Evolutionary conservation across 768 basidiomycete genomes (phyloP).

Genomic region (Hericium rajendrae): DNA sequence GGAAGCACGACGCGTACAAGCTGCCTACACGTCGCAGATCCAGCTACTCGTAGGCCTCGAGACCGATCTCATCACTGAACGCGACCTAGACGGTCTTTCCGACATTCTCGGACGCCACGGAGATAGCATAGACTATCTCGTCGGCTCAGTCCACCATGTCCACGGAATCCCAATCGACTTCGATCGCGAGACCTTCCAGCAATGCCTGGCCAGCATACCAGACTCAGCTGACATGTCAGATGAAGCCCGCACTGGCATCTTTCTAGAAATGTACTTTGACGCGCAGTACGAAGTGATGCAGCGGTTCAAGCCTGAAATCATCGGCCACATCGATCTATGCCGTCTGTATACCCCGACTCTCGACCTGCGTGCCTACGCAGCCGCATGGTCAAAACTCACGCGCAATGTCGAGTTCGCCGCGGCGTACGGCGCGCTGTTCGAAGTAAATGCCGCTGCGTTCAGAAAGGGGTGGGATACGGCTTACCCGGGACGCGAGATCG

Average conservation of each 20-base stretch:
- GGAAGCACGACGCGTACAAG: slow-evolving; percentile 74
- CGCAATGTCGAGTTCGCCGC: slow-evolving; percentile 69
- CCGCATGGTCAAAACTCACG: slow-evolving; percentile 54
- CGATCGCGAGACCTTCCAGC: slow-evolving; percentile 60
- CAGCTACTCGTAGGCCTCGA: slow-evolving; percentile 82
- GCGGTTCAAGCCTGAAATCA: slow-evolving; percentile 72
- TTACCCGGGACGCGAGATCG: slow-evolving; percentile 75
- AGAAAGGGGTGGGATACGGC: slow-evolving; percentile 82
- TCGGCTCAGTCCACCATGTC: slow-evolving; percentile 92
- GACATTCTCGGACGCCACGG: slow-evolving; percentile 38
- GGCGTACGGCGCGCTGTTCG: slow-evolving; percentile 84
- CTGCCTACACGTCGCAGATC: slow-evolving; percentile 52
- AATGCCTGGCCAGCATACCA: slow-evolving; percentile 39
- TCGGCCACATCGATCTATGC: slow-evolving; percentile 92
- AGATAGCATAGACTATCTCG: slow-evolving; percentile 70
- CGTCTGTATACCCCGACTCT: slow-evolving; percentile 70
- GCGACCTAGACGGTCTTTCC: slow-evolving; percentile 53
- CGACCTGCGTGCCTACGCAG: slow-evolving; percentile 43
- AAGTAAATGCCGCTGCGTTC: slow-evolving; percentile 87
- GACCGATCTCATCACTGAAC: slow-evolving; percentile 74
- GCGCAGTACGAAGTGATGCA: slow-evolving; percentile 65
- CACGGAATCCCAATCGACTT: slow-evolving; percentile 87
- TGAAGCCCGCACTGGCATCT: slow-evolving; percentile 27
- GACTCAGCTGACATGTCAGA: slow-evolving; percentile 19
- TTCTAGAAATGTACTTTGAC: slow-evolving; percentile 74